Base-by-base conservation (phyloP, 2,329 filamentous ascomycete species). In the Calonectria montana region DNA sequence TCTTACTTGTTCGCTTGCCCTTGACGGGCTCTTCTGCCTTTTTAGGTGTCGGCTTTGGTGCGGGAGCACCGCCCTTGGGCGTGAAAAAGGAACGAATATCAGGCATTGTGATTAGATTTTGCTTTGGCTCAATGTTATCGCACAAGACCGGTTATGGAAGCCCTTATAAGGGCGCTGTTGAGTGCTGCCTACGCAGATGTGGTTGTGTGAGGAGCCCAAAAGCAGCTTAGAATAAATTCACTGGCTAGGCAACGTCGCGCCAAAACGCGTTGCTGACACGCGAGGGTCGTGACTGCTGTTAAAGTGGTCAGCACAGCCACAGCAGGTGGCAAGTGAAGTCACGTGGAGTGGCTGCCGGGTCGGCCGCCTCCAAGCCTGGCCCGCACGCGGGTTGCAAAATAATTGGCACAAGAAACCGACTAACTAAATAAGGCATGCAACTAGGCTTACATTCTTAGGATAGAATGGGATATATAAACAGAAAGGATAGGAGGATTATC, bases 41-140 rank as follows among this genome's bases (percentile, higher is more conserved):
- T 80, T 87, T 88, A 3, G 84, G 76, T 13, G 83, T 77, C 41
- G 86, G 84, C 77, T 89, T 87, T 59, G 87, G 84, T 18, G 89
- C 85, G 53, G 88, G 85, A 77, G 89, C 87, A 74, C 89, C 88
- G 64, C 91, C 90, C 83, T 95, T 95, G 73, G 93, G 91, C 67
- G 93, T 92, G 86, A 98, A 98, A 85, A 98, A 98, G 78, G 89
- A 95, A 80, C 96, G 90, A 80, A 98, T 98, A 84, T 98, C 96
- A 74, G 95, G 91, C 95, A 98, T 97, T 73, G 72, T 73, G 67
- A 27, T 37, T 50, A 70, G 65, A 35, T 31, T 71, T 31, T 50
- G 43, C 68, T 68, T 16, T 39, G 65, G 68, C 63, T 65, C 35
- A 53, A 53, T 59, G 64, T 21, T 16, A 21, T n/a, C n/a, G 73